Evolutionary conservation across 2,329 filamentous ascomycete genomes (phyloP).

Genomic region (Botrytis tulipae): DNA sequence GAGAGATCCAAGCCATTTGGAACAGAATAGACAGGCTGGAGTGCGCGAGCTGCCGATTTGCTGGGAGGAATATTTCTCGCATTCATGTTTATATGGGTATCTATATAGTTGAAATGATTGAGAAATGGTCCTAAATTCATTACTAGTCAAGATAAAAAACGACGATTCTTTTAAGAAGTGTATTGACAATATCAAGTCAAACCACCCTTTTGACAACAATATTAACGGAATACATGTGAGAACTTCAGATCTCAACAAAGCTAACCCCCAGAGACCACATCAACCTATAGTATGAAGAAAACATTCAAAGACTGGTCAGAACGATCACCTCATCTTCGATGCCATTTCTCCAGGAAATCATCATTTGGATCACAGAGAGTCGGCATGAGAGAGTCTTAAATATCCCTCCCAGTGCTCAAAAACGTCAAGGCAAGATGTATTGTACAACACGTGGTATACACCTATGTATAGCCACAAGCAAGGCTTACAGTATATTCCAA

Average conservation of each 20-base stretch:
- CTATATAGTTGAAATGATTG: fast-evolving
- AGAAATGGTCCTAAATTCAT: not conserved
- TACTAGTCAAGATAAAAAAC: not conserved
- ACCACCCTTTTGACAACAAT: not conserved
- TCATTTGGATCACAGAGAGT: not conserved
- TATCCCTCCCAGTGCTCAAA: not conserved
- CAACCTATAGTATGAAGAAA: not conserved
- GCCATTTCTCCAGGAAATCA: not conserved
- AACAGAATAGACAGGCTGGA: too few species aligned
- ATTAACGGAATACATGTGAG: not conserved
- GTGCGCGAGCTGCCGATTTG: too few species aligned
- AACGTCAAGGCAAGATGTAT: not conserved
- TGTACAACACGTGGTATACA: not conserved
- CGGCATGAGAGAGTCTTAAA: fast-evolving
- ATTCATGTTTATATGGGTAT: not conserved
- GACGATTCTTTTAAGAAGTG: not conserved
- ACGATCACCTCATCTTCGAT: fast-evolving
- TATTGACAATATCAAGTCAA: not conserved
- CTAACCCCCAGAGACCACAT: fast-evolving
- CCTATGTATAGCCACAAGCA: not conserved
- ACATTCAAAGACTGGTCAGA: not conserved
- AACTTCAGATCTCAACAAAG: not conserved
- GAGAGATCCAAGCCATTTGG: not conserved
- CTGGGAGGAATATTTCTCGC: too few species aligned
- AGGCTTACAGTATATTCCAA: not conserved